phyloP scores from a whole-genome alignment of 139 green algal genomes.

The Astrephomene gubernaculifera region DNA sequence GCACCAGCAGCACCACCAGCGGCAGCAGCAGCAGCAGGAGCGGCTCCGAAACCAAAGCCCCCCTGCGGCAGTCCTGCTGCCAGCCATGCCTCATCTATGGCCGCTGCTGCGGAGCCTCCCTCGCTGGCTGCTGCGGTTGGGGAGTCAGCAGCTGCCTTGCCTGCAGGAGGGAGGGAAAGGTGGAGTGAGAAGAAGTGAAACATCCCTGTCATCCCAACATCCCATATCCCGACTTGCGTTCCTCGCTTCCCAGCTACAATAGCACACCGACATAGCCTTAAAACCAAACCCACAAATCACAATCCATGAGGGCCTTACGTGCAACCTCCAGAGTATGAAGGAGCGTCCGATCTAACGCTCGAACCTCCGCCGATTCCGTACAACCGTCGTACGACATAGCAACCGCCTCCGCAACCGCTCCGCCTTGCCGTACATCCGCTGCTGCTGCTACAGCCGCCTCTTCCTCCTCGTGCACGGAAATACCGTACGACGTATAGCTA shows the following conservation, averaged over 20 bases:
- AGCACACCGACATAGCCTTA: not conserved
- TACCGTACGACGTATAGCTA: no score
- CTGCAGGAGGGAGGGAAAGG: not conserved
- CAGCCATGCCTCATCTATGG: constrained; percentile 30
- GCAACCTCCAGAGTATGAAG: constrained; percentile 29
- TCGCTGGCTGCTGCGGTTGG: not conserved
- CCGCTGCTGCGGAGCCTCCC: not conserved
- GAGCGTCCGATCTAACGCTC: constrained; percentile 29
- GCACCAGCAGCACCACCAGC: not conserved
- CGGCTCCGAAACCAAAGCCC: constrained; percentile 10
- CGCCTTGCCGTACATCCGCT: no score
- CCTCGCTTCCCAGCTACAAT: no score
- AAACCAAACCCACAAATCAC: not conserved
- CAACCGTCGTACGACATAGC: no score
- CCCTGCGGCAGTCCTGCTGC: constrained; percentile 21
- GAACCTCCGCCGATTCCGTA: no score
- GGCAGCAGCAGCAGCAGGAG: not conserved
- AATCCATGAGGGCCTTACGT: constrained; percentile 4
- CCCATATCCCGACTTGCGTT: not conserved
- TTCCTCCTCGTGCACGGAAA: no score
- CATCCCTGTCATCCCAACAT: not conserved
- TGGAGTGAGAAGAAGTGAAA: not conserved
- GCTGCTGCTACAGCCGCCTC: no score
- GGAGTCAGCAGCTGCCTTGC: constrained; percentile 2
- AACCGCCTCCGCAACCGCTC: no score